These are phyloP conservation scores for Verticillium zaregamsianum DNA, from an alignment of 2,329 filamentous ascomycete genomes.

Conservation along the genomic window DNA sequence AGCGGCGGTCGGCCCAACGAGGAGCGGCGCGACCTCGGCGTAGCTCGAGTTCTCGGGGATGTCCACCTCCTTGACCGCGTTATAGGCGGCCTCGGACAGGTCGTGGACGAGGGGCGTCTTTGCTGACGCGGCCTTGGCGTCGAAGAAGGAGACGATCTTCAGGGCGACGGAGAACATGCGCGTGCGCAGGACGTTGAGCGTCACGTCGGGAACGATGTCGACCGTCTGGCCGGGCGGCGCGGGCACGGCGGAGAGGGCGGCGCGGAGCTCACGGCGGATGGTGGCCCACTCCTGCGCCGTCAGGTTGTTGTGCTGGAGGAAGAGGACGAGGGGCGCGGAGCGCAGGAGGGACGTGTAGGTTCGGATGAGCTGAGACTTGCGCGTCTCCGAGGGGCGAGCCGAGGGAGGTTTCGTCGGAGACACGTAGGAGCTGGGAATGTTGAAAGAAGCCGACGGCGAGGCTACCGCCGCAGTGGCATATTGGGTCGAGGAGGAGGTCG, in stretches of 20 bases:
- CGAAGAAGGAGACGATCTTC: constrained; percentile 80
- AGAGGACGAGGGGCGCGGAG: constrained; percentile 76
- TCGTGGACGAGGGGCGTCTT: constrained; percentile 41
- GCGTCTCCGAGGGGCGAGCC: constrained; percentile 77
- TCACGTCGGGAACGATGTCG: constrained; percentile 57
- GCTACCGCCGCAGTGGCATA: constrained; percentile 21
- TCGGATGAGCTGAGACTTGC: constrained; percentile 83
- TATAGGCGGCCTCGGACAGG: constrained; percentile 49
- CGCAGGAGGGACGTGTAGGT: constrained; percentile 86
- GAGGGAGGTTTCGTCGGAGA: constrained; percentile 80
- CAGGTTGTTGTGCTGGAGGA: constrained; percentile 72
- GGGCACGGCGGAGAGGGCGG: constrained; percentile 38
- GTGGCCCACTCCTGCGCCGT: constrained; percentile 60
- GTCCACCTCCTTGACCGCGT: constrained; percentile 36
- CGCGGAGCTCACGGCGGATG: constrained; percentile 37
- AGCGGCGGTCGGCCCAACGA: constrained; percentile 77
- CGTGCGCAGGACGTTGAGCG: constrained; percentile 81
- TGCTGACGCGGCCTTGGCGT: constrained; percentile 36
- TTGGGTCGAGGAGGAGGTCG: constrained; percentile 18
- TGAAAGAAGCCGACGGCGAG: constrained; percentile 17
- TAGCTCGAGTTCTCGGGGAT: constrained; percentile 37
- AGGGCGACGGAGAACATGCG: constrained; percentile 85
- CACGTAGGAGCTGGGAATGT: constrained; percentile 38
- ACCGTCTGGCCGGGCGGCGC: constrained; percentile 30
- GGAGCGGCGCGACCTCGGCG: constrained; percentile 64